Percentiles rank a stretch among this genome's conserved stretches.
These are phyloP conservation scores for Selaginella moellendorffii DNA, from an alignment of 75 land plant genomes.

Conservation along the genomic window DNA sequence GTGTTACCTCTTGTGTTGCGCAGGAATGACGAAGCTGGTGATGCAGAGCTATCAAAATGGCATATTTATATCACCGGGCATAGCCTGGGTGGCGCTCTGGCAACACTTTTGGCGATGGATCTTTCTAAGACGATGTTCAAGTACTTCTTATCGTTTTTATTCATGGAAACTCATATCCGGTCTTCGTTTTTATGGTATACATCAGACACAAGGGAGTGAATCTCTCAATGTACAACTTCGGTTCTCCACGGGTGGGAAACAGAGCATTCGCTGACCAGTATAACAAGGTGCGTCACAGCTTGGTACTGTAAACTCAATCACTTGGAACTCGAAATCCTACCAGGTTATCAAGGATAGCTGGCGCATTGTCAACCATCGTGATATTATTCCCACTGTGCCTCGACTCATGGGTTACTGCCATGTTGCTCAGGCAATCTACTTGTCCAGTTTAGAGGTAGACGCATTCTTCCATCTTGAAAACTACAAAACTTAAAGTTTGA, in stretches of 20 bases:
- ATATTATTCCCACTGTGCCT: constrained; percentile 94
- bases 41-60: constrained; percentile 34
- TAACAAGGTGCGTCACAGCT: constrained; percentile 42
- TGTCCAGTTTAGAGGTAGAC: constrained; percentile 10
- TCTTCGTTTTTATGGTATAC: constrained; percentile 6
- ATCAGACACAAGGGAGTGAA: constrained; percentile 41
- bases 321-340: too few species aligned
- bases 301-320: too few species aligned
- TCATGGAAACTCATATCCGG: not conserved
- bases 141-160: constrained; percentile 21
- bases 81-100: constrained; percentile 93
- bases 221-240: constrained; percentile 94
- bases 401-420: constrained; percentile 97
- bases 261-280: constrained; percentile 71
- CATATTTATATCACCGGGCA: constrained; percentile 90
- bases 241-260: constrained; percentile 98
- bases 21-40: constrained; percentile 17
- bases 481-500: not conserved
- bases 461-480: not conserved
- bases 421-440: constrained; percentile 82
- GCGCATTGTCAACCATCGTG: constrained; percentile 93
- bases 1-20: not conserved
- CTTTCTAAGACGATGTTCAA: constrained; percentile 73
- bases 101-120: constrained; percentile 84
- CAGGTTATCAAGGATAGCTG: constrained; percentile 96